Conservation (phyloP, 2,329 filamentous ascomycete genomes). For the Didymella pinodella region DNA sequence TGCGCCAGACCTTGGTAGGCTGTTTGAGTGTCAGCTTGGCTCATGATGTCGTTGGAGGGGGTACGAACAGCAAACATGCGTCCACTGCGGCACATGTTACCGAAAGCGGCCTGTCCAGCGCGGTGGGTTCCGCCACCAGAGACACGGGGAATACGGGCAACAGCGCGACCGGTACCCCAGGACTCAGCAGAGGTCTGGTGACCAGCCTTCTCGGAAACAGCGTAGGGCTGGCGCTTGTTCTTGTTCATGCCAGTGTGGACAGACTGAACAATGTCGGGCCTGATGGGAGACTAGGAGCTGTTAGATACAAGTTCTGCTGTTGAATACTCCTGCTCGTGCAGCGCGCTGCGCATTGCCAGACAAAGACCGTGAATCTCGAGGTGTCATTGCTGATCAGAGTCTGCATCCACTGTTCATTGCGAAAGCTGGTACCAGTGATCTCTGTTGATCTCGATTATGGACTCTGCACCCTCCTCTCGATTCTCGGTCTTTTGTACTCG, state of each 20-base stretch:
- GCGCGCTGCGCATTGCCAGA: too few relatives aligned
- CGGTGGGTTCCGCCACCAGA: constrained; percentile 99
- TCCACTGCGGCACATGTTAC: constrained; percentile 99
- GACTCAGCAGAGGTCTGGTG: constrained; percentile 99
- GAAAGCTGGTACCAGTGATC: background rate
- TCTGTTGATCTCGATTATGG: background rate
- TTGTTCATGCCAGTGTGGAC: constrained; percentile 99
- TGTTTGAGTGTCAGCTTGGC: too few relatives aligned
- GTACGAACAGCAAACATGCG: constrained; percentile 85
- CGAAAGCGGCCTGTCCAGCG: constrained; percentile 99
- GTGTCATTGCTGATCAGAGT: too few relatives aligned
- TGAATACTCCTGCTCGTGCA: background rate
- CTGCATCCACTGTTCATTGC: constrained; percentile 8
- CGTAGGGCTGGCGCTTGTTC: constrained; percentile 99
- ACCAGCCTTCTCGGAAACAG: constrained; percentile 98
- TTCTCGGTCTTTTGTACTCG: constrained; percentile 20
- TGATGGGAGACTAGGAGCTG: constrained; percentile 75
- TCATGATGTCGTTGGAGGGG: too few relatives aligned
- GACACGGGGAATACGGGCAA: constrained; percentile 99
- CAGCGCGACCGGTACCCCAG: constrained; percentile 97
- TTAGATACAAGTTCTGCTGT: constrained; percentile 16
- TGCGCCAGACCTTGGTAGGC: constrained; percentile 99
- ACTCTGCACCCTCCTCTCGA: constrained; percentile 3
- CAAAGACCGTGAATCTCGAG: too few relatives aligned
- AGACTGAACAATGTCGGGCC: constrained; percentile 98